These are phyloP conservation scores for Paecilomyces sp. DNA, from an alignment of 2,329 filamentous ascomycete species.

Conservation along the genomic window DNA sequence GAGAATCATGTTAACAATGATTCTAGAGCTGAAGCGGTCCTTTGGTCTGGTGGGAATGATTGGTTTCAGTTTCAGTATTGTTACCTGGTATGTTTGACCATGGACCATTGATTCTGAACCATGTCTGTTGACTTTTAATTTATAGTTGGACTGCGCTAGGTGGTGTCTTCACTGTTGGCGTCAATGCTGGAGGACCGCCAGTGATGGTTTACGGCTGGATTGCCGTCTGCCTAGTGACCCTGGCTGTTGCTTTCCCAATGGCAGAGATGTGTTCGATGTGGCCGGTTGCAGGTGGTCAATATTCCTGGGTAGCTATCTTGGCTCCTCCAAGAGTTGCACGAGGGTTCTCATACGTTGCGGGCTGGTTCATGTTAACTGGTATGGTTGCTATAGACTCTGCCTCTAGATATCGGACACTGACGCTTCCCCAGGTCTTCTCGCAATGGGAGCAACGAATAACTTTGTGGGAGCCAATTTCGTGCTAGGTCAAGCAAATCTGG, in stretches of 20 bases:
- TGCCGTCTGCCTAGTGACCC: conserved; percentile 43
- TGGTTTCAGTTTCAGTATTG: conserved; percentile 52
- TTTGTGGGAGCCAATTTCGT: conserved; percentile 51
- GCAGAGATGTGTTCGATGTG: conserved; percentile 54
- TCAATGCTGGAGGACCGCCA: conserved; percentile 49
- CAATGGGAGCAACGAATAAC: conserved; percentile 50
- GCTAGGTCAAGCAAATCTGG: conserved; percentile 48
- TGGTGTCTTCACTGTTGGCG: conserved; percentile 50
- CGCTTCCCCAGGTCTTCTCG: conserved; percentile 32
- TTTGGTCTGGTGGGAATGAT: conserved; percentile 53
- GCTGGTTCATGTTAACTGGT: conserved; percentile 45
- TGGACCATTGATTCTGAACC: not conserved
- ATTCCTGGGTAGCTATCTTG: conserved; percentile 52
- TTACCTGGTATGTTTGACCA: conserved; percentile 41
- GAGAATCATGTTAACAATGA: not conserved
- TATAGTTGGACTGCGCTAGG: conserved; percentile 49
- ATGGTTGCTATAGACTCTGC: conserved; percentile 7
- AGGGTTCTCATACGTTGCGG: conserved; percentile 38
- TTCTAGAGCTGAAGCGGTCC: conserved; percentile 48
- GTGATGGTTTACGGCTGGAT: conserved; percentile 55
- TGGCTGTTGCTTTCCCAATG: conserved; percentile 52
- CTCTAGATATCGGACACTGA: conserved; percentile 5
- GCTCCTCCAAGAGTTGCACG: conserved; percentile 42
- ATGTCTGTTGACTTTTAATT: not conserved
- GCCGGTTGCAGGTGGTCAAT: conserved; percentile 51